Percentiles rank a stretch among this genome's conserved stretches.
Conservation (phyloP, 805 yeast species). For the Groenewaldozyma tartarivorans region DNA sequence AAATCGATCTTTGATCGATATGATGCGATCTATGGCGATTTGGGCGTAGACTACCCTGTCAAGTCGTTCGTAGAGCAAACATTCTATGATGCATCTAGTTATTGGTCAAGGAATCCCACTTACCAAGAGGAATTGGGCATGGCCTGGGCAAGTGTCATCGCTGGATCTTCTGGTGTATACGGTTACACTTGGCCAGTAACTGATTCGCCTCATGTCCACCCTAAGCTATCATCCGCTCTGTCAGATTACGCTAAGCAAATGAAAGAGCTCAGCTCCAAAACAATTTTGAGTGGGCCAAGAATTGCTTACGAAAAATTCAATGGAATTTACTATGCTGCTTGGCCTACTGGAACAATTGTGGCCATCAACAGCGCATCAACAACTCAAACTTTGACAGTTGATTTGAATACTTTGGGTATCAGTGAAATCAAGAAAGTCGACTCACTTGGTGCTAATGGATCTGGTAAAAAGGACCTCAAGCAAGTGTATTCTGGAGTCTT, state of each 20-base stretch:
- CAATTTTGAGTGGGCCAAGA: slow-evolving; percentile 9
- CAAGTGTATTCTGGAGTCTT: too few species aligned
- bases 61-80: slow-evolving; percentile 10
- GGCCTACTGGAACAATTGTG: slow-evolving; percentile 9
- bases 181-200: slow-evolving; percentile 12
- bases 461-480: too few species aligned
- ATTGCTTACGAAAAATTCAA: slow-evolving; percentile 1
- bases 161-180: too few species aligned
- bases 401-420: too few species aligned
- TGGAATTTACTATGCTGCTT: slow-evolving; percentile 8
- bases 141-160: too few species aligned
- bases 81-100: slow-evolving; percentile 8
- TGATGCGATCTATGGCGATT: slow-evolving; percentile 2
- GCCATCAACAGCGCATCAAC: slow-evolving; percentile 6
- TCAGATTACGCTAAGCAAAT: slow-evolving; percentile 7
- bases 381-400: slow-evolving; percentile 1
- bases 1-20: slow-evolving; percentile 8
- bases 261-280: slow-evolving; percentile 2
- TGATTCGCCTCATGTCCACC: background rate
- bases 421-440: too few species aligned
- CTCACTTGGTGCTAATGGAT: too few species aligned
- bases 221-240: slow-evolving; percentile 6
- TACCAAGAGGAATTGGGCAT: too few species aligned
- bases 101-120: slow-evolving; percentile 10
- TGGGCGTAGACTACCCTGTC: slow-evolving; percentile 10